Evolutionary conservation across 2,329 filamentous ascomycete species (phyloP), one percentile per base, ranked within the genome.

Genomic region (Herpotrichia juniperi): DNA sequence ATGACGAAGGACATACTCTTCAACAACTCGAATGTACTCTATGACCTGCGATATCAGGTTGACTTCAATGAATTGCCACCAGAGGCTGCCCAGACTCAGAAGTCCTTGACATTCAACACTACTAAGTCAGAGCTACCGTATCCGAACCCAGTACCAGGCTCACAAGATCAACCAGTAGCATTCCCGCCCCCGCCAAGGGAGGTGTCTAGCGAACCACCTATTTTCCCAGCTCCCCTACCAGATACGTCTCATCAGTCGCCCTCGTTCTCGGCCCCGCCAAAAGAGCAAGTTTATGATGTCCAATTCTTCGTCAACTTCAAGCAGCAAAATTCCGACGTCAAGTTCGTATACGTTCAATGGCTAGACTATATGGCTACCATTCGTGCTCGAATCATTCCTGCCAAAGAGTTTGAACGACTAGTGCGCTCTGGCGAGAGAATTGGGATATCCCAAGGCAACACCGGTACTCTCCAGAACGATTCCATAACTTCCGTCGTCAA

Each of bases 331-430:
- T 73, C 79, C 0, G 69, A 75, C 0, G 75, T 86, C 4, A 84
- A 87, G 54, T 93, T 87, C 63, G 73, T 96, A 16, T 86, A 90
- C 55, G 76, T 93, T 11, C 87, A 89, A 70, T 96, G 88, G 85
- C 77, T 89, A 21, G 91, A 96, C 71, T 88, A 89, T 70, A 91
- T 89, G n/a, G 84, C 85, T 1, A 88, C 83, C 2, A 70, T 86
- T 0, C 82, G 89, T 14, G 81, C 85, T 58, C 83, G 89, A 2
- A 82, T 91, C 56, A 74, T 94, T 1, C 89, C 90, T 0, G 80
- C 89, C 37, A 65, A 66, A 28, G 69, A 75, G 28, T 78, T 78
- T 48, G 58, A 66, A 4, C 67, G 68, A 9, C 54, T 79, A 35
- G 62, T 76, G 4, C 58, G 59, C 9, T 56, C 60, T 42, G 72